Conservation (phyloP, 176 grass and related monocot species). For the Urochloa ruziziensis region DNA sequence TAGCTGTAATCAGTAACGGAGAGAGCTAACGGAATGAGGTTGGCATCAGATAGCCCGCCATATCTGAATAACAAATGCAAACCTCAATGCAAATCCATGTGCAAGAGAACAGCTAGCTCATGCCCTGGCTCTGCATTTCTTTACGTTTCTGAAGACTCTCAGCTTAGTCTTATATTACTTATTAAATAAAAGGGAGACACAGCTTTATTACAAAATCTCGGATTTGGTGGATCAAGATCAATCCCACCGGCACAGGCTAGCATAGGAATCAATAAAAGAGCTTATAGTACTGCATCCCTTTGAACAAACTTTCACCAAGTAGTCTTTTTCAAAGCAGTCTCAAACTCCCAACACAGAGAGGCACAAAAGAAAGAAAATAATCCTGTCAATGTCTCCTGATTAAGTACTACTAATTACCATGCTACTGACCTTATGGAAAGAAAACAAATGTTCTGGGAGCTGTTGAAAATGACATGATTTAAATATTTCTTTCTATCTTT, state of each 20-base stretch:
- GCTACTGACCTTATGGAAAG: not conserved
- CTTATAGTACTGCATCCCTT: constrained; percentile 4
- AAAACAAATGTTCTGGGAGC: not conserved
- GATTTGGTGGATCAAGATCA: constrained; percentile 45
- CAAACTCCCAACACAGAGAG: not conserved
- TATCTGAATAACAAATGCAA: constrained; percentile 19
- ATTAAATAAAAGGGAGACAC: constrained; percentile 27
- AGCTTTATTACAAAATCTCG: constrained; percentile 26
- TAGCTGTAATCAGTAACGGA: not conserved
- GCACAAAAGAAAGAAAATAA: not conserved
- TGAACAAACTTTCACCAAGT: constrained; percentile 18
- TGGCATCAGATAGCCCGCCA: not conserved
- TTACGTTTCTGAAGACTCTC: constrained; percentile 16
- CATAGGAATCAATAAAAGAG: constrained; percentile 29
- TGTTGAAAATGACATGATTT: constrained; percentile 6
- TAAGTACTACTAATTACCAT: not conserved
- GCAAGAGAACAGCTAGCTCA: constrained; percentile 37
- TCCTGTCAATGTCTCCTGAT: constrained; percentile 10
- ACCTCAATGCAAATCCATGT: constrained; percentile 32
- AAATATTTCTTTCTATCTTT: not conserved
- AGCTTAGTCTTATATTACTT: constrained; percentile 39
- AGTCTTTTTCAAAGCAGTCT: constrained; percentile 40
- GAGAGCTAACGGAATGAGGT: not conserved
- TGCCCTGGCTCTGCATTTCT: constrained; percentile 13
- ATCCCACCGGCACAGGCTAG: constrained; percentile 31